phyloP scores from a whole-genome alignment of 2,329 filamentous ascomycete species.

The Tolypocladium tropicale region DNA sequence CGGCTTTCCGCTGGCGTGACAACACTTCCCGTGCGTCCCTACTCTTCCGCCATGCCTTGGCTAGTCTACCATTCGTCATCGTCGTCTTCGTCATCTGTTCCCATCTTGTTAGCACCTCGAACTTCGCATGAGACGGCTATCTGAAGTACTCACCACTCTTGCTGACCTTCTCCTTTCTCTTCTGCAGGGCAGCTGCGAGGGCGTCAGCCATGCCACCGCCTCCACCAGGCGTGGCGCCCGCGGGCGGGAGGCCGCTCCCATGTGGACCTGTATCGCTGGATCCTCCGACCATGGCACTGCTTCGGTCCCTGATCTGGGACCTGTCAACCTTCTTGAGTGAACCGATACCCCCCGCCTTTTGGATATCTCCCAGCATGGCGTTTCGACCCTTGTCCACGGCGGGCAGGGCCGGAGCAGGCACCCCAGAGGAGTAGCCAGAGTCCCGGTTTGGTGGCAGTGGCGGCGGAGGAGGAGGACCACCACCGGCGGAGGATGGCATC shows the following conservation, averaged over 20 bases:
- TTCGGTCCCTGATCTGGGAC: conserved; percentile 60
- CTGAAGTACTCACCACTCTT: conserved; percentile 68
- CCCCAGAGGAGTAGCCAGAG: conserved; percentile 46
- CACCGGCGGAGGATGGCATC: conserved; percentile 13
- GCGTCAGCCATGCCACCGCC: conserved; percentile 71
- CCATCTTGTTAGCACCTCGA: conserved; percentile 3
- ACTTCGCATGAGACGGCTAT: background rate
- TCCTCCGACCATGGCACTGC: conserved; percentile 49
- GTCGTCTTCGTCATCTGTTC: conserved; percentile 63
- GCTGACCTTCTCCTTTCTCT: conserved; percentile 88
- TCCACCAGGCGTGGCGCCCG: conserved; percentile 39
- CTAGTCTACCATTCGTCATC: conserved; percentile 56
- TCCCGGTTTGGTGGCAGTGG: conserved; percentile 47
- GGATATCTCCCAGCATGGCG: conserved; percentile 62
- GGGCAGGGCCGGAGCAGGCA: conserved; percentile 34
- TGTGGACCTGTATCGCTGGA: conserved; percentile 40
- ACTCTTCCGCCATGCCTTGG: background rate
- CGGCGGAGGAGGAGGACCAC: conserved; percentile 35
- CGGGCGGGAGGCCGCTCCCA: conserved; percentile 27
- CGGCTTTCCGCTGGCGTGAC: background rate
- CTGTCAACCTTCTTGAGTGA: conserved; percentile 68
- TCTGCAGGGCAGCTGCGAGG: conserved; percentile 64
- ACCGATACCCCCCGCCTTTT: conserved; percentile 55
- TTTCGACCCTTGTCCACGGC: conserved; percentile 36
- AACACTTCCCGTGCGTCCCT: background rate